These are phyloP conservation scores for Waitea zeae DNA, from an alignment of 1,284 basidiomycete species.

Conservation along the genomic window DNA sequence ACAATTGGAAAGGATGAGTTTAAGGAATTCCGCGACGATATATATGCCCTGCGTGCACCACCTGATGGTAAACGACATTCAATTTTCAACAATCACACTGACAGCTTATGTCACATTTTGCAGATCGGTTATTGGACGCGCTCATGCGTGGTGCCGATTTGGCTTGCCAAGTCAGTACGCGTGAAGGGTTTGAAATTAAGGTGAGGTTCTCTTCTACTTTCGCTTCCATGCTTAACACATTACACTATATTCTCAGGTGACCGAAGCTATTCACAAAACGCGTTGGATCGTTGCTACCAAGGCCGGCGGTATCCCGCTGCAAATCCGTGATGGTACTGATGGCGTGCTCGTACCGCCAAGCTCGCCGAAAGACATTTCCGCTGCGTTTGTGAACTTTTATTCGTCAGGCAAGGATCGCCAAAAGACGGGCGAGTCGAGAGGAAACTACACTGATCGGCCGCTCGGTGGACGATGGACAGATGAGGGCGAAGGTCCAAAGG, in stretches of 20 bases:
- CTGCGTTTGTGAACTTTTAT: constrained; percentile 1
- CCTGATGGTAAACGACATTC: constrained; percentile 4
- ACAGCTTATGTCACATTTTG: background rate
- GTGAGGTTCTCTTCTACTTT: no score
- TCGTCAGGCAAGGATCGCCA: constrained; percentile 1
- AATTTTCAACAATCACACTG: background rate
- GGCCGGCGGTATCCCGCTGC: constrained; percentile 4
- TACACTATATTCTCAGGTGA: constrained; percentile 1
- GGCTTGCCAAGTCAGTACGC: constrained; percentile 4
- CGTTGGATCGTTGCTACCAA: constrained; percentile 3
- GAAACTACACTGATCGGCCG: constrained; percentile 1
- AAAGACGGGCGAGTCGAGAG: constrained; percentile 1
- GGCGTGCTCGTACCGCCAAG: constrained; percentile 3
- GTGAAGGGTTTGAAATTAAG: constrained; percentile 5
- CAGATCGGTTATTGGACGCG: constrained; percentile 3
- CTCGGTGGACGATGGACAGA: constrained; percentile 2
- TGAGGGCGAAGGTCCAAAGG: constrained; percentile 1
- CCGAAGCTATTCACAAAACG: constrained; percentile 4
- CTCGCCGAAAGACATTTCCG: constrained; percentile 1
- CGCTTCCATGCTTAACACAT: background rate
- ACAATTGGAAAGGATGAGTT: constrained; percentile 1
- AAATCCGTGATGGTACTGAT: constrained; percentile 3
- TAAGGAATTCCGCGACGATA: constrained; percentile 1
- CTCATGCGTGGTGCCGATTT: constrained; percentile 5
- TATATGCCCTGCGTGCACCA: constrained; percentile 1